These are phyloP conservation scores for Guadua angustifolia DNA, from an alignment of 176 grass and related monocot species.

Conservation along the genomic window DNA sequence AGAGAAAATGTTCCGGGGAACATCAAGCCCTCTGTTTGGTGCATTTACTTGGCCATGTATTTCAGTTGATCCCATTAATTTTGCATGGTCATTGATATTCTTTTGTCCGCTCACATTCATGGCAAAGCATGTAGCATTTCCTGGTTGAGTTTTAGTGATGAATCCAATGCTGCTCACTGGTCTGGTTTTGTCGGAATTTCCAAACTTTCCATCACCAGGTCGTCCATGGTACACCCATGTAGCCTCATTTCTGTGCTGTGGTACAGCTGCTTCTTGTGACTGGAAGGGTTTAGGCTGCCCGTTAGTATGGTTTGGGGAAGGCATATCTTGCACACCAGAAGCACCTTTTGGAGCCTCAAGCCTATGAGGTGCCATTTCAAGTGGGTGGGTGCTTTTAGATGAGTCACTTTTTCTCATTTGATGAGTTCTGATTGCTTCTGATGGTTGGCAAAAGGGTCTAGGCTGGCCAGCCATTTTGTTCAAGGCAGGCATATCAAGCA, in stretches of 20 bases:
- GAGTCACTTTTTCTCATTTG: slow-evolving; percentile 48
- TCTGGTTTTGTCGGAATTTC: slow-evolving; percentile 48
- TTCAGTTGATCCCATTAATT: slow-evolving; percentile 50
- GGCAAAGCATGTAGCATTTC: slow-evolving; percentile 45
- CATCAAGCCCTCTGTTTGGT: slow-evolving; percentile 54
- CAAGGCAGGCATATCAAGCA: slow-evolving; percentile 36
- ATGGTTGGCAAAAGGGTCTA: slow-evolving; percentile 59
- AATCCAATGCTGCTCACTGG: slow-evolving; percentile 52
- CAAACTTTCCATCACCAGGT: slow-evolving; percentile 63
- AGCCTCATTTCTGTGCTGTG: slow-evolving; percentile 55
- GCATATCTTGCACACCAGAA: slow-evolving; percentile 43
- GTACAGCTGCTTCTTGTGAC: slow-evolving; percentile 50
- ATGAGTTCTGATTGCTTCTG: slow-evolving; percentile 30
- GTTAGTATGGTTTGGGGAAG: slow-evolving; percentile 35
- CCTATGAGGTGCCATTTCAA: slow-evolving; percentile 46
- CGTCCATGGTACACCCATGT: slow-evolving; percentile 54
- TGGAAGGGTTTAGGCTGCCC: slow-evolving; percentile 64
- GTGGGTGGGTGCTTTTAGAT: slow-evolving; percentile 27
- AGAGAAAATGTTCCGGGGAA: slow-evolving; percentile 59
- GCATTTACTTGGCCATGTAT: slow-evolving; percentile 50
- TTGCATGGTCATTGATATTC: slow-evolving; percentile 55
- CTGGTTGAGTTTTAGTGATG: slow-evolving; percentile 63
- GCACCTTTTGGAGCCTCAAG: slow-evolving; percentile 45
- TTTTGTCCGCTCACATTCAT: slow-evolving; percentile 52
- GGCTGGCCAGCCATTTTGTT: slow-evolving; percentile 50